phyloP scores from a whole-genome alignment of 345 rosid species.

The rapeseed (Brassica napus) region Da-Ae NC_063446.1:2657501-2658000 shows the following conservation, averaged over 20 bases:
- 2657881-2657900: conserved; percentile 4
- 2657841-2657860: conserved; percentile 33
- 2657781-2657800: background rate
- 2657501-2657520: conserved; percentile 51
- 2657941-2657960: conserved; percentile 21
- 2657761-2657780: background rate
- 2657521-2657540: conserved; percentile 26
- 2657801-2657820: conserved; percentile 22
- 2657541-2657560: conserved; percentile 22
- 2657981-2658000: conserved; percentile 13
- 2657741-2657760: background rate
- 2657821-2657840: conserved; percentile 29
- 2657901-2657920: conserved; percentile 10
- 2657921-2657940: background rate
- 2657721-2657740: conserved; percentile 40
- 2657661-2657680: conserved; percentile 50
- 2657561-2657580: background rate
- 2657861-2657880: background rate
- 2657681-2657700: conserved; percentile 68
- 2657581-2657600: background rate
- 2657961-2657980: background rate
- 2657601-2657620: background rate
- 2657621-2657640: conserved; percentile 2
- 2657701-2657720: conserved; percentile 47
- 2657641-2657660: conserved; percentile 54